Evolutionary conservation across 2,329 filamentous ascomycete species (phyloP).

Genomic region (Cytospora paraplurivora): DNA sequence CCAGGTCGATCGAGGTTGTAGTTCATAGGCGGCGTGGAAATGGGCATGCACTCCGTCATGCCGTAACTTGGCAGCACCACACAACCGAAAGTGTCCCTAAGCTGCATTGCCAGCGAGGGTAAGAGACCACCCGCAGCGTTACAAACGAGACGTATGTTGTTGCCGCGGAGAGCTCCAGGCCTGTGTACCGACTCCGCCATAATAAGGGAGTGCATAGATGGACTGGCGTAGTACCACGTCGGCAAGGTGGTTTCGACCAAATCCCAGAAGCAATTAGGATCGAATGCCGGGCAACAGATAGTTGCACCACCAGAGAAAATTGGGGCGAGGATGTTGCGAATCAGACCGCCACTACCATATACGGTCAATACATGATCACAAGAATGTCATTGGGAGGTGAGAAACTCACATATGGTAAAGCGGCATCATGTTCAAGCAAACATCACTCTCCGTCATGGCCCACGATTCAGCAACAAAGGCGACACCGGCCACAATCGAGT

Average conservation of each 20-base stretch:
- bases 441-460: conserved; percentile 49
- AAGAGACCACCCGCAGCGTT: conserved; percentile 84
- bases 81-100: conserved; percentile 74
- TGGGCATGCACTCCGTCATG: conserved; percentile 88
- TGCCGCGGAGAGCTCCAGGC: conserved; percentile 60
- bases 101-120: conserved; percentile 77
- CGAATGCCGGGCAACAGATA: conserved; percentile 78
- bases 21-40: conserved; percentile 76
- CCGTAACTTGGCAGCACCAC: conserved; percentile 89
- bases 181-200: conserved; percentile 71
- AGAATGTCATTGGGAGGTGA: too few species aligned
- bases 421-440: conserved; percentile 62
- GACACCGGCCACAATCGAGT: conserved; percentile 54
- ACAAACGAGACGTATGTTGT: conserved; percentile 73
- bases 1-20: conserved; percentile 65
- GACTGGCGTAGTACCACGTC: conserved; percentile 93
- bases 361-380: conserved; percentile 44
- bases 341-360: conserved; percentile 56
- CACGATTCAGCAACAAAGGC: conserved; percentile 56
- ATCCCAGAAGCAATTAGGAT: conserved; percentile 78
- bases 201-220: conserved; percentile 88
- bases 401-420: conserved; percentile 55
- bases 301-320: conserved; percentile 76
- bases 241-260: conserved; percentile 74
- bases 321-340: conserved; percentile 79